These are phyloP conservation scores for Carex parvula DNA, from an alignment of 176 grass and related monocot species.

Conservation along the genomic window DNA sequence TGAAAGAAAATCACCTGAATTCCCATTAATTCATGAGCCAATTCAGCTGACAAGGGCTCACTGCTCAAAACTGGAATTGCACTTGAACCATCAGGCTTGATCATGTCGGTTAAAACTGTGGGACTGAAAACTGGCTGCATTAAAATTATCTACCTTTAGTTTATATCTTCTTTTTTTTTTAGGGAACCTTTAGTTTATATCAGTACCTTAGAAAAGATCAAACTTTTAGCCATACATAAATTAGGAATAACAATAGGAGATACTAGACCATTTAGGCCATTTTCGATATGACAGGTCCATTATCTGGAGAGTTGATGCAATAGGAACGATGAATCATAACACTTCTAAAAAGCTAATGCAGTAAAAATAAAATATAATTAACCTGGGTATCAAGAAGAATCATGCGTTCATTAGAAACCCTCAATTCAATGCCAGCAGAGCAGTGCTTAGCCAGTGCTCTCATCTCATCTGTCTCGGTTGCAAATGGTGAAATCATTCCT, in stretches of 20 bases:
- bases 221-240: background rate
- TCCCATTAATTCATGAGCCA: slow-evolving; percentile 88
- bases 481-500: slow-evolving; percentile 95
- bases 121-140: slow-evolving; percentile 87
- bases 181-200: no score
- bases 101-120: slow-evolving; percentile 78
- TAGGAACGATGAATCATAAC: background rate
- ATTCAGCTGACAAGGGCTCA: slow-evolving; percentile 67
- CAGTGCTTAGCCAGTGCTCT: slow-evolving; percentile 77
- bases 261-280: background rate
- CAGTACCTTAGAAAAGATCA: background rate
- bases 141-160: background rate
- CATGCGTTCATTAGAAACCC: slow-evolving; percentile 81
- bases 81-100: slow-evolving; percentile 81
- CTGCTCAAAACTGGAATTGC: slow-evolving; percentile 63
- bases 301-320: background rate
- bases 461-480: slow-evolving; percentile 72
- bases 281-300: background rate
- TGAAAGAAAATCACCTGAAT: slow-evolving; percentile 67
- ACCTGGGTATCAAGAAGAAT: slow-evolving; percentile 97
- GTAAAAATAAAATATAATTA: slow-evolving; percentile 15
- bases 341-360: background rate
- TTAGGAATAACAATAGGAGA: no score
- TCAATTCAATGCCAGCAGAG: slow-evolving; percentile 79
- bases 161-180: background rate